Evolutionary conservation across 768 basidiomycete genomes (phyloP), one percentile per base, ranked within the genome.

Genomic region (Macrocybe gigantea): DNA sequence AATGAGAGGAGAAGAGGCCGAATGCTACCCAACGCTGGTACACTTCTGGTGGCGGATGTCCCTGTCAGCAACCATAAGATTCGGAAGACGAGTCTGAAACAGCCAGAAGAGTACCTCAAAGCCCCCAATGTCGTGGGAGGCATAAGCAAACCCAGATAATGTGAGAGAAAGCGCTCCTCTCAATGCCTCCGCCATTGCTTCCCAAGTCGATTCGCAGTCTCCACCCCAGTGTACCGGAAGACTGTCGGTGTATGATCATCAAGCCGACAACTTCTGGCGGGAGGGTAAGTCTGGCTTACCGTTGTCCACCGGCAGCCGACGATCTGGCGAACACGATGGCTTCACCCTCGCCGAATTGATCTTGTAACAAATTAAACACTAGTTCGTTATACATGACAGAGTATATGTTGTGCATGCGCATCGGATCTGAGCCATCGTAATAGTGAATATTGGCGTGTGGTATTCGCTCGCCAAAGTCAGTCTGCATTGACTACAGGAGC

Each of bases 11-110:
- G 67, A 87, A 88, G 31, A 87, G 63, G 0, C 85, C 85, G 60
- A 85, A 85, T 1, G 83, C 84, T 11, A 85, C 79, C 85, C 84
- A 89, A 38, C 85, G 81, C 54, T 83, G 79, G 58, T 84, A 87
- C 38, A 87, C 78, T 55, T 81, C 79, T 0, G 81, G 75, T 7
- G 79, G 77, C 2, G 84, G 83, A 45, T 78, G 79, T 7, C 83
- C 84, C 77, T 82, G 51, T 43, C 41, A 13, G 15, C 11, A 5
- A 36, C 14, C 29, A 33, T 43, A 30, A 44, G 41, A 31, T 31
- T 33, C 10, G 14, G 7, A 45, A 38, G 13, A 31, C 7, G 8
- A 32, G 7, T 6, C 12, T 8, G 14, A 5, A 12, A 29, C 38
- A 11, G 29, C 13, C 33, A 35, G 6, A 5, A 31, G 53, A 68